Base-by-base conservation (phyloP, 2,329 filamentous ascomycete species). In the Fusarium denticulatum region DNA sequence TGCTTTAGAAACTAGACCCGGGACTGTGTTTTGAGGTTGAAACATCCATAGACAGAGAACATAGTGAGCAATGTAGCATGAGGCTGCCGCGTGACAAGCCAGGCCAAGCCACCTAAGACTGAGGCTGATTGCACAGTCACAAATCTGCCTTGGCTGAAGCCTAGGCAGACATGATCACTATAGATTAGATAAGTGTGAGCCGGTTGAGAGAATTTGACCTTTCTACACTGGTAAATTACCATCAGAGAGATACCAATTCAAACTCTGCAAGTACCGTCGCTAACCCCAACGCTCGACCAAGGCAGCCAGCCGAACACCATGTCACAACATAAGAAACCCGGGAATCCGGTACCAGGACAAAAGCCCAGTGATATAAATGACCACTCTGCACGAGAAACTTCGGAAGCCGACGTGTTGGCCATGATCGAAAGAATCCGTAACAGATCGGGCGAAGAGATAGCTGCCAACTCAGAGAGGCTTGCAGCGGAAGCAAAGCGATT, bases 81-180 rank as follows among this genome's bases (percentile, higher is more conserved):
- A 40, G 24, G 18, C 8, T n/a, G 15, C 20, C 6, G 34, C 11
- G 15, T 40, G 20, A 30, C 34, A n/a, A 8, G 34, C 24, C 24
- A 37, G 13, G 13, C 24, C 13, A 39, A 28, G 24, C 34, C 50
- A 30, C 30, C 13, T n/a, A 9, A 32, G 37, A 22, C 24, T 36
- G 18, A 26, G 11, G 55, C 40, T 47, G 55, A 36, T 47, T 58
- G 40, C 39, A 34, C n/a, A 47, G 14, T 15, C 28, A 11, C 22
- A 20, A 72, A 24, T 71, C 64, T 57, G 69, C 69, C 69, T 69
- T 69, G 39, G 64, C 58, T 60, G 42, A 22, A 24, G 24, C 26
- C 20, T 20, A 72, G 69, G 69, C 58, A 60, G 53, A 69, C 57
- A 56, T 13, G 3, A 6, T 36, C 5, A 20, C 7, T 28, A 2